Evolutionary conservation across 192 early-diverging fungal genomes (phyloP).

Genomic region (Phycomyces nitens): DNA sequence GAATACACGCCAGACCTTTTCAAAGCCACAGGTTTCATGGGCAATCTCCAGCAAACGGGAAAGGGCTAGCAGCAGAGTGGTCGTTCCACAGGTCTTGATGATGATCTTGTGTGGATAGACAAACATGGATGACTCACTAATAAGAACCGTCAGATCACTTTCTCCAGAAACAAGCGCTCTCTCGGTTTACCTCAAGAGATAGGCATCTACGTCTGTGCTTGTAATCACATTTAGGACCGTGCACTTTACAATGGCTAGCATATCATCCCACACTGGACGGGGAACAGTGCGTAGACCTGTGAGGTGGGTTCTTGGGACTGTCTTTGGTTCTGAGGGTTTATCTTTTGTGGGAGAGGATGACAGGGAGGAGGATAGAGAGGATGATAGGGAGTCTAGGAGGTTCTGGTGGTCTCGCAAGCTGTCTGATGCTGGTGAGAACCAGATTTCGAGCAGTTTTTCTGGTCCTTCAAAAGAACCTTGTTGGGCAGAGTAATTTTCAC

Average conservation of each 20-base stretch:
- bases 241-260: constrained; percentile 92
- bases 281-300: constrained; percentile 73
- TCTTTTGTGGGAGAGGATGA: too few species aligned
- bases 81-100: constrained; percentile 97
- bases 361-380: too few species aligned
- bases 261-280: constrained; percentile 82
- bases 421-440: constrained; percentile 69
- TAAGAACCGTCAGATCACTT: background rate
- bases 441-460: constrained; percentile 96
- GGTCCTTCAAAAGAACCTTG: constrained; percentile 86
- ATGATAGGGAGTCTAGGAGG: background rate
- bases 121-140: constrained; percentile 96
- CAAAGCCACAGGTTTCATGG: constrained; percentile 55
- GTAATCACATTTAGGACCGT: constrained; percentile 80
- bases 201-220: constrained; percentile 84
- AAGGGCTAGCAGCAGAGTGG: constrained; percentile 85
- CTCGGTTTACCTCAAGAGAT: constrained; percentile 69
- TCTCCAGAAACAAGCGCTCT: too few species aligned
- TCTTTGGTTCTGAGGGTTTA: background rate
- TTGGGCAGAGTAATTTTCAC: constrained; percentile 34
- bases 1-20: constrained; percentile 78
- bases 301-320: background rate
- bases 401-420: constrained; percentile 20
- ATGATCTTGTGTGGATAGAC: constrained; percentile 93
- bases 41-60: constrained; percentile 87